Percentiles rank a stretch among this genome's conserved stretches.
Evolutionary conservation across 2,329 filamentous ascomycete species (phyloP).

Genomic region (Cercospora sp.): DNA sequence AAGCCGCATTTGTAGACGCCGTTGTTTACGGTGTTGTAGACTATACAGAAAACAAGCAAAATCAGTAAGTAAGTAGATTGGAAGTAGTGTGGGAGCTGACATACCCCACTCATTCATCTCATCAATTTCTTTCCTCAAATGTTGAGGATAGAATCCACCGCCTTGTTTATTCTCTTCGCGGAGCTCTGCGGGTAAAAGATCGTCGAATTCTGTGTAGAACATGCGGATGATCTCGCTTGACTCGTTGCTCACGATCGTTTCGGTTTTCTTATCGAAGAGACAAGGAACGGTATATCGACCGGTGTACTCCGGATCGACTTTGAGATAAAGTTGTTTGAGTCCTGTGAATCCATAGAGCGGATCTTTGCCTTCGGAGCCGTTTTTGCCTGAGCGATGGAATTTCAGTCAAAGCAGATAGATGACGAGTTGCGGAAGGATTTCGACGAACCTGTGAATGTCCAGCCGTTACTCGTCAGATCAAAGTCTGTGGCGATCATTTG

Average conservation of each 20-base stretch:
- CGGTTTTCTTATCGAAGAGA: constrained; percentile 67
- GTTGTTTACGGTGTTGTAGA: constrained; percentile 56
- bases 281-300: constrained; percentile 82
- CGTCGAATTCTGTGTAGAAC: constrained; percentile 78
- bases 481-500: constrained; percentile 49
- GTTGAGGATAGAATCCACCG: constrained; percentile 67
- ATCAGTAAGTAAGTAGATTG: not conserved
- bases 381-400: constrained; percentile 32
- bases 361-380: constrained; percentile 57
- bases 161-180: constrained; percentile 54
- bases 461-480: constrained; percentile 55
- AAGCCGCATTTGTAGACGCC: constrained; percentile 60
- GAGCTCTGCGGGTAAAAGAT: constrained; percentile 50
- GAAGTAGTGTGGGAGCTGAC: too few relatives aligned
- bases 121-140: constrained; percentile 69
- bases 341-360: constrained; percentile 66
- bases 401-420: not conserved
- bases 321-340: constrained; percentile 72
- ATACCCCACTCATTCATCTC: constrained; percentile 70
- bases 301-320: constrained; percentile 63
- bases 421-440: not conserved
- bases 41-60: constrained; percentile 27
- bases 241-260: constrained; percentile 82
- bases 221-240: constrained; percentile 88
- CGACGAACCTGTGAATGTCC: constrained; percentile 63